A percentile compares a stretch with the other conserved stretches of the same genome.
These are phyloP conservation scores for Brassica cretica DNA, from an alignment of 345 rosid genomes.

Conservation along the genomic window DNA sequence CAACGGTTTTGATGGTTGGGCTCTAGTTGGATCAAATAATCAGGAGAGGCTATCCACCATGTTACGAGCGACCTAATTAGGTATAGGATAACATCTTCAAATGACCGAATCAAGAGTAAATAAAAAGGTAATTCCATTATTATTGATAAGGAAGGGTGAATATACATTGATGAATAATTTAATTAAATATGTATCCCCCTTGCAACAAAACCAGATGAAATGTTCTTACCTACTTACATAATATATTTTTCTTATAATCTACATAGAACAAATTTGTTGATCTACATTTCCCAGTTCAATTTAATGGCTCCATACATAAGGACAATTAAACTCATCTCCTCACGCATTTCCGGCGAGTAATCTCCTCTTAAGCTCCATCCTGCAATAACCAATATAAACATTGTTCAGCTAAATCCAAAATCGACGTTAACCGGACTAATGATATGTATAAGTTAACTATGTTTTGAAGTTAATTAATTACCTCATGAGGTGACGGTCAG, in stretches of 20 bases:
- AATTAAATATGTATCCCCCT: slow-evolving; percentile 1
- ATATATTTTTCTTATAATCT: slow-evolving; percentile 18
- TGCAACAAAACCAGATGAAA: slow-evolving; percentile 26
- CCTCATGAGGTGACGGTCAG: slow-evolving; percentile 76
- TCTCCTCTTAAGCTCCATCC: slow-evolving; percentile 74
- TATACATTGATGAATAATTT: slow-evolving; percentile 31
- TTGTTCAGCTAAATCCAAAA: not conserved
- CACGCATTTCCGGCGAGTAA: slow-evolving; percentile 43
- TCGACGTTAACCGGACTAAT: not conserved
- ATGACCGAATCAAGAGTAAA: slow-evolving; percentile 1
- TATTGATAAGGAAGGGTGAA: slow-evolving; percentile 27
- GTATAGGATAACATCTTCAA: not conserved
- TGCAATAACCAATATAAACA: slow-evolving; percentile 31
- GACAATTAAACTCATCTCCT: slow-evolving; percentile 13
- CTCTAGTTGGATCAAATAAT: not conserved
- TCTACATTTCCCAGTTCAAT: slow-evolving; percentile 24
- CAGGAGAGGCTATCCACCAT: not conserved
- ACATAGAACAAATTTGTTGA: slow-evolving; percentile 34
- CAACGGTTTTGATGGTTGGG: too few species aligned
- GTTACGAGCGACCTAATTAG: not conserved
- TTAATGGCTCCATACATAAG: slow-evolving; percentile 12
- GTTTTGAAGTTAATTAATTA: slow-evolving; percentile 8
- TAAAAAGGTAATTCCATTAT: slow-evolving; percentile 16
- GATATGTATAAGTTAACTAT: not conserved
- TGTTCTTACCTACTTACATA: slow-evolving; percentile 13